phyloP scores from a whole-genome alignment of 805 yeast species.

The Metschnikowia reukaufii region DNA sequence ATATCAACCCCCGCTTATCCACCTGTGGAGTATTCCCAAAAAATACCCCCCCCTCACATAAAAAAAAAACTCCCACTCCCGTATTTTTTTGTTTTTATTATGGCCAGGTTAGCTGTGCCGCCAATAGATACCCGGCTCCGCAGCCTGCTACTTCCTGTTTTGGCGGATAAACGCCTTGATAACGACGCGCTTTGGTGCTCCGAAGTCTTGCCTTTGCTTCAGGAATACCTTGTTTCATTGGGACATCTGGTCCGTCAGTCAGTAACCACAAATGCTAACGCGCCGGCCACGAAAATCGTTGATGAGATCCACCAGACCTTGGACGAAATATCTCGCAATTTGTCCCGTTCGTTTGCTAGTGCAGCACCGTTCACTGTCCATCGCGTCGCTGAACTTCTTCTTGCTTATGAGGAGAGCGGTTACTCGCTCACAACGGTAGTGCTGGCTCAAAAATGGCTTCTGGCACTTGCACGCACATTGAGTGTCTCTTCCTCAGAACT shows the following conservation, averaged over 20 bases:
- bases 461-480: slow-evolving; percentile 15
- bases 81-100: no score
- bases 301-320: slow-evolving; percentile 9
- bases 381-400: slow-evolving; percentile 19
- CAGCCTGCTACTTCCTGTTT: slow-evolving; percentile 11
- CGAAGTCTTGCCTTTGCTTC: slow-evolving; percentile 12
- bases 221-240: slow-evolving; percentile 6
- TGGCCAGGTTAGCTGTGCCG: slow-evolving; percentile 16
- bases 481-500: slow-evolving; percentile 16
- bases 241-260: slow-evolving; percentile 8
- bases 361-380: slow-evolving; percentile 21
- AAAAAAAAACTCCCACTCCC: no score
- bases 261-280: slow-evolving; percentile 9
- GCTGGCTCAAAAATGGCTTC: slow-evolving; percentile 19
- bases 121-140: slow-evolving; percentile 12
- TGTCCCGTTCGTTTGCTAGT: slow-evolving; percentile 29
- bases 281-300: slow-evolving; percentile 6
- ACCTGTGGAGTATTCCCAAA: no score
- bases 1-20: not conserved
- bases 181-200: slow-evolving; percentile 17
- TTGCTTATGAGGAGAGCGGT: slow-evolving; percentile 16
- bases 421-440: slow-evolving; percentile 14
- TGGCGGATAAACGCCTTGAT: slow-evolving; percentile 10
- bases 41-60: not conserved
- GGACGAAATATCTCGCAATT: slow-evolving; percentile 13